Base-by-base conservation (phyloP, 2,329 filamentous ascomycete genomes). In the Monilinia vaccinii-corymbosi region DNA sequence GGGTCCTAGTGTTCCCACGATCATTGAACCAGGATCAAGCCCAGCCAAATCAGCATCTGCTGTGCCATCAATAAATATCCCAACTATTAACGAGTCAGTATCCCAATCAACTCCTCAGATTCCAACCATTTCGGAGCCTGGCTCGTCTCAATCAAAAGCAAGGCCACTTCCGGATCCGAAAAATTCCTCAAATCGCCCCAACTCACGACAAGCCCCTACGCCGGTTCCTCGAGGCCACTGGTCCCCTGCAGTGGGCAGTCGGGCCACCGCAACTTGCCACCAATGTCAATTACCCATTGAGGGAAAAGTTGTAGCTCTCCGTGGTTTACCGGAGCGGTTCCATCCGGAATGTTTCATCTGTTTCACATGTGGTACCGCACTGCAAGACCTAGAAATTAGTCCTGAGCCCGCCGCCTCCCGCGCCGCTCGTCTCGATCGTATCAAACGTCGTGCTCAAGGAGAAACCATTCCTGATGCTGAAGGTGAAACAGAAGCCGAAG, bases 321-420 rank as follows among this genome's bases (percentile, higher is more conserved):
- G 85, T 1, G 91, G 91, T 31, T 79, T 82, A 44, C 69, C 75
- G 4, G 81, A 85, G 68, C 88, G 92, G 23, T 97, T 97, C 73
- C 94, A 99, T 68, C 92, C 94, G 0, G 84, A 91, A 65, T 99
- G 94, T 74, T 97, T 99, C 76, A 81, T 83, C 47, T 99, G 94
- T 76, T 88, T 90, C 72, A 82, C 89, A 62, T 99, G 94, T 73
- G 85, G 87, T 34, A 96, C 92, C 11, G 82, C 86, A 23, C 87
- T 99, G 21, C 94, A 99, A 75, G 93, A 91, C 59, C 89, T 99
- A 60, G 94, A 96, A 68, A 97, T 99, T 73, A 96, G 94, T 66
- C 91, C 91, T 0, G 94, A 99, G 73, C 94, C 94, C 0, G 84
- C 91, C 10, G 75, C 79, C 46, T 82, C 84, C 65, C 88, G 90